A percentile compares a stretch with the other conserved stretches of the same genome.
Evolutionary conservation across 352 stramenopile species (phyloP).

Genomic region (Phytophthora cryptogea): DNA sequence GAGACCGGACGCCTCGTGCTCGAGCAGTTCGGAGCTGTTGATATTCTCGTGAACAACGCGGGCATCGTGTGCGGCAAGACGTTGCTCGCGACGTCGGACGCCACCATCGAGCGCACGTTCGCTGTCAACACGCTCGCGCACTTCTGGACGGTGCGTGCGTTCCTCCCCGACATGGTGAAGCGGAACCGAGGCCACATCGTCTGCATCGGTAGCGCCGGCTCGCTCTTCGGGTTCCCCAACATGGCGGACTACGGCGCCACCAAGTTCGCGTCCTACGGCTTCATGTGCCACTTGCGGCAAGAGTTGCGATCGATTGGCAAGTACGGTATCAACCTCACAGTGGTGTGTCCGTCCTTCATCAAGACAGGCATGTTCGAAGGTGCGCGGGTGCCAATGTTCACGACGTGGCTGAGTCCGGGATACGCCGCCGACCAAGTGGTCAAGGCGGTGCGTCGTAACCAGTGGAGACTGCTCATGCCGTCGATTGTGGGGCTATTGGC

Average conservation of each 20-base stretch:
- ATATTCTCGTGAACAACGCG: constrained; percentile 48
- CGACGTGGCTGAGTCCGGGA: constrained; percentile 38
- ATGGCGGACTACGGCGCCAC: constrained; percentile 47
- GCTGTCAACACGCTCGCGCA: constrained; percentile 39
- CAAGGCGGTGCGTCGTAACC: constrained; percentile 37
- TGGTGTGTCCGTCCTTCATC: constrained; percentile 52
- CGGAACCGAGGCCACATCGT: constrained; percentile 39
- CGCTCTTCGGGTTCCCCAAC: constrained; percentile 31
- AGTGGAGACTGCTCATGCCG: constrained; percentile 37
- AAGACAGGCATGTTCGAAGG: constrained; percentile 56
- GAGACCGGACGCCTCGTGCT: constrained; percentile 7
- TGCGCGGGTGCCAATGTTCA: constrained; percentile 34
- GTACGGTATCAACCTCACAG: constrained; percentile 36
- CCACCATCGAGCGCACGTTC: constrained; percentile 39
- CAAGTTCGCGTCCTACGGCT: constrained; percentile 37
- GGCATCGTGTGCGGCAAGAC: constrained; percentile 40
- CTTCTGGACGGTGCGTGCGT: constrained; percentile 44
- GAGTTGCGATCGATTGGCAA: constrained; percentile 40
- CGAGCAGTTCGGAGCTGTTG: constrained; percentile 21
- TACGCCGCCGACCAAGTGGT: constrained; percentile 41
- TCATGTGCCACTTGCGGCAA: constrained; percentile 38
- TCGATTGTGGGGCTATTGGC: constrained; percentile 21
- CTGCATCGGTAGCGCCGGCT: constrained; percentile 35
- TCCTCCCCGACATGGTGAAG: constrained; percentile 38
- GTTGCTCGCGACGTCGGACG: constrained; percentile 29